Base-by-base conservation (phyloP, 208 protist species). In the Trypanosoma congolense region DNA sequence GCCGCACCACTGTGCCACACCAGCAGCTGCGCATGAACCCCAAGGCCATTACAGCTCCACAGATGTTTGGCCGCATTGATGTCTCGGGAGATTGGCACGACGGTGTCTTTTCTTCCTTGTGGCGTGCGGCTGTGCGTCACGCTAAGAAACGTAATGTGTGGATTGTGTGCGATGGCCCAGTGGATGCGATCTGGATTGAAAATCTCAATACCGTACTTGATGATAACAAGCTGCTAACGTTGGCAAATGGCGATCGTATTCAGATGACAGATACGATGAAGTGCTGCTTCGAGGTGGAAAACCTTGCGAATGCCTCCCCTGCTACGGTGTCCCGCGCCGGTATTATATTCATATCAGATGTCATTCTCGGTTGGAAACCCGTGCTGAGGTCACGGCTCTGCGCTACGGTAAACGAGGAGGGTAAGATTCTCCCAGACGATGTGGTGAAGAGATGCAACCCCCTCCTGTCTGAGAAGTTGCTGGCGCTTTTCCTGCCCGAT, bases 131-230 rank as follows among this genome's bases (percentile, higher is more conserved):
- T 38, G 89, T 94, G 45, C 73, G 80, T 40, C 85, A 73, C 60
- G 82, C 86, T 25, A 97, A 93, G 80, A 95, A 93, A 68, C 72
- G 78, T 36, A 93, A 97, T 75, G 77, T 95, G 47, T 97, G 96
- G 96, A 93, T 99, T 56, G 70, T 97, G 21, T 97, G 97, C 54
- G 97, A 99, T 71, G 97, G 97, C 4, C 97, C 96, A n/a, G 97
- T 99, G 24, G 97, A 98, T 77, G 93, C 97, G 26, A 97, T 99
- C 67, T 99, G 96, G 97, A 99, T 99, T 82, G 97, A 99, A 80
- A 98, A 98, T 79, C 74, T 99, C 14, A 99, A 99, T 80, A 98
- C 97, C 2, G 98, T 99, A 45, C 87, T 99, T 12, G 98, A 99
- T 70, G 98, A 99, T 77, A 99, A 99, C 88, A 98, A 98, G 69